These are phyloP conservation scores for Pseudocercospora eumusae DNA, from an alignment of 2,329 filamentous ascomycete genomes.

Conservation along the genomic window DNA sequence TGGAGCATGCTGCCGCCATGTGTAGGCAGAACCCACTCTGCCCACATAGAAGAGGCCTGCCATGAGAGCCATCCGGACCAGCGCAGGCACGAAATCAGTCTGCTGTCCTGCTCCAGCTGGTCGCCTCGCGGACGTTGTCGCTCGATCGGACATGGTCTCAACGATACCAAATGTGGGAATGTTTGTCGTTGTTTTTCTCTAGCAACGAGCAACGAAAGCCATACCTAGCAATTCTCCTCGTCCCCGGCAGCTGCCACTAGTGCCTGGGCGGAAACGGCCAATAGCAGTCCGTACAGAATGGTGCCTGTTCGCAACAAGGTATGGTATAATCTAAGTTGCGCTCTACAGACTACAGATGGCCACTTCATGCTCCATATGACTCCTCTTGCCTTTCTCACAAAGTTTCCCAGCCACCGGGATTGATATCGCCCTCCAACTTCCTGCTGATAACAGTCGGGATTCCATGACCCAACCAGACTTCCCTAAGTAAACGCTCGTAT, in stretches of 20 bases:
- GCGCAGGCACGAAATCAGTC: slow-evolving; percentile 3
- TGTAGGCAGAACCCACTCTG: neutral
- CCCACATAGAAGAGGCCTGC: neutral
- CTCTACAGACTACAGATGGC: no score
- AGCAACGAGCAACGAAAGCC: no score
- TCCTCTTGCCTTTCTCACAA: slow-evolving; percentile 37
- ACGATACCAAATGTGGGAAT: neutral
- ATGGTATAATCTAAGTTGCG: no score
- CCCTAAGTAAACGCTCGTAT: slow-evolving; percentile 84
- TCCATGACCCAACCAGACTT: slow-evolving; percentile 81
- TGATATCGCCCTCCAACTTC: slow-evolving; percentile 91
- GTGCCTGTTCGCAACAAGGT: no score
- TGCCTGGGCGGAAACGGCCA: no score
- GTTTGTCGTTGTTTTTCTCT: neutral
- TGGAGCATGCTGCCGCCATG: neutral
- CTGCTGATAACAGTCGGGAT: slow-evolving; percentile 87
- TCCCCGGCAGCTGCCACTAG: neutral
- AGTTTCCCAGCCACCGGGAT: slow-evolving; percentile 95
- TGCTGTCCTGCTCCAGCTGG: neutral
- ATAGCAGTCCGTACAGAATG: no score
- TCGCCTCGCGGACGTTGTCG: neutral
- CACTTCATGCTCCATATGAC: neutral
- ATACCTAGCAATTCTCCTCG: no score
- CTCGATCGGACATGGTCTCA: neutral
- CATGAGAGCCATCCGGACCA: slow-evolving; percentile 2